phyloP scores from a whole-genome alignment of 768 basidiomycete species.

The Tulasnella sp. region DNA sequence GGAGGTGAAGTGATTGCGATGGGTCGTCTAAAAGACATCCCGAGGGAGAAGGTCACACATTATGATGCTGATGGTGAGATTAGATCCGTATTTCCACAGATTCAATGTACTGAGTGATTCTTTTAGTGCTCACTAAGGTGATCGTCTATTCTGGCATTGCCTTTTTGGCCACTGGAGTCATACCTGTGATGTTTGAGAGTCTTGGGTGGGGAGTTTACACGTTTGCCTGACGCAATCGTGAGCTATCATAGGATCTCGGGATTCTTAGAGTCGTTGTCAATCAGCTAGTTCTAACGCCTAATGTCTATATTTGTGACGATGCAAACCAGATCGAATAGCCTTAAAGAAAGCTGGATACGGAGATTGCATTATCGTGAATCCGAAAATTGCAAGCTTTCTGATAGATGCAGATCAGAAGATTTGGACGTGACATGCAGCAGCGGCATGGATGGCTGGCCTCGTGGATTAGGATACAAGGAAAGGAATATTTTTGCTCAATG shows the following conservation, averaged over 20 bases:
- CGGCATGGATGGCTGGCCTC: too few species aligned
- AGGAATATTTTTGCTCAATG: too few species aligned
- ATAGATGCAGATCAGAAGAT: too few species aligned
- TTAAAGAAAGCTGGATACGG: constrained; percentile 16
- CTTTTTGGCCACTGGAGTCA: constrained; percentile 43
- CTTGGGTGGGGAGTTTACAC: constrained; percentile 29
- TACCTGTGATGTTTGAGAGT: constrained; percentile 55
- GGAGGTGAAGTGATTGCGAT: constrained; percentile 16
- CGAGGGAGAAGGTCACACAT: constrained; percentile 43
- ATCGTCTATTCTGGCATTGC: constrained; percentile 85
- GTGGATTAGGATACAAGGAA: too few species aligned
- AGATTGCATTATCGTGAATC: too few species aligned
- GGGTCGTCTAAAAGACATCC: too few species aligned
- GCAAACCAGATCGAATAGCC: neutral
- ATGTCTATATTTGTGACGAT: neutral
- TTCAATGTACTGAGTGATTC: constrained; percentile 2
- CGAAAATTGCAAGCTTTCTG: too few species aligned
- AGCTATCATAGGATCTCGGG: too few species aligned
- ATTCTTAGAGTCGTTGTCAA: neutral
- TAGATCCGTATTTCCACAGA: neutral
- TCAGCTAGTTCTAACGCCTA: neutral
- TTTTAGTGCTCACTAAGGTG: constrained; percentile 70
- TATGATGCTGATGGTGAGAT: constrained; percentile 74
- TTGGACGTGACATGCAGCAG: too few species aligned
- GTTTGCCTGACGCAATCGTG: neutral